Conservation (phyloP, 2,329 filamentous ascomycete species). For the Penicillium sp. region DNA sequence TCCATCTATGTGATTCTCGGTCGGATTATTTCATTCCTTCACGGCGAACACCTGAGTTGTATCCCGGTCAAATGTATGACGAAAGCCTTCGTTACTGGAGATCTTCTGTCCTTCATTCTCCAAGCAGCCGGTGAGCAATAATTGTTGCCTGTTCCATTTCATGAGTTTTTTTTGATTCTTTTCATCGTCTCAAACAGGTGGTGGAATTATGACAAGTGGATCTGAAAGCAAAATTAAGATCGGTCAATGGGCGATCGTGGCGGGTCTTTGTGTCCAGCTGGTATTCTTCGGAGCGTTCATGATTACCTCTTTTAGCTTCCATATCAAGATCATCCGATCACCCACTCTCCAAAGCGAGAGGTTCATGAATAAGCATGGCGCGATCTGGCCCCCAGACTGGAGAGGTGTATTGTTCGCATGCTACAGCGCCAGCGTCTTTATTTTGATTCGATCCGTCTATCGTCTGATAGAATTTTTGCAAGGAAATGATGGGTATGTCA, state of each 20-base stretch:
- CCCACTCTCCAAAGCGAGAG: background rate
- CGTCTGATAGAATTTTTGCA: conserved; percentile 28
- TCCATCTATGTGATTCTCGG: conserved; percentile 55
- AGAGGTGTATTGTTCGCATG: conserved; percentile 8
- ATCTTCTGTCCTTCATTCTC: conserved; percentile 53
- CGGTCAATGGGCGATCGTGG: conserved; percentile 24
- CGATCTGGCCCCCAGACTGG: background rate
- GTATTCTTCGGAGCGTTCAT: conserved; percentile 27
- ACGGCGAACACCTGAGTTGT: conserved; percentile 48
- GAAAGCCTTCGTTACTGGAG: conserved; percentile 53
- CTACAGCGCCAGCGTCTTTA: conserved; percentile 19
- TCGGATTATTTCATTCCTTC: conserved; percentile 46
- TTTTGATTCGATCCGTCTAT: conserved; percentile 29
- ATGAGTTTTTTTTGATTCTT: background rate
- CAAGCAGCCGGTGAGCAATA: conserved; percentile 36
- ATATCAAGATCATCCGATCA: conserved; percentile 15
- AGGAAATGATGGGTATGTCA: conserved; percentile 28
- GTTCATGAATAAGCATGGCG: background rate
- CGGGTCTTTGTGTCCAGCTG: conserved; percentile 24
- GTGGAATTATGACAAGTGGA: conserved; percentile 15
- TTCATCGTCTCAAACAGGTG: background rate
- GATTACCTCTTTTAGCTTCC: conserved; percentile 20
- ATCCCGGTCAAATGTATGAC: conserved; percentile 51
- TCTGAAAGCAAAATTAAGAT: conserved; percentile 3
- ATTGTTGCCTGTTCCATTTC: no score